Percentiles rank a stretch among this genome's conserved stretches.
phyloP scores from a whole-genome alignment of 768 basidiomycete species.

The Leccinum ochraceum region DNA sequence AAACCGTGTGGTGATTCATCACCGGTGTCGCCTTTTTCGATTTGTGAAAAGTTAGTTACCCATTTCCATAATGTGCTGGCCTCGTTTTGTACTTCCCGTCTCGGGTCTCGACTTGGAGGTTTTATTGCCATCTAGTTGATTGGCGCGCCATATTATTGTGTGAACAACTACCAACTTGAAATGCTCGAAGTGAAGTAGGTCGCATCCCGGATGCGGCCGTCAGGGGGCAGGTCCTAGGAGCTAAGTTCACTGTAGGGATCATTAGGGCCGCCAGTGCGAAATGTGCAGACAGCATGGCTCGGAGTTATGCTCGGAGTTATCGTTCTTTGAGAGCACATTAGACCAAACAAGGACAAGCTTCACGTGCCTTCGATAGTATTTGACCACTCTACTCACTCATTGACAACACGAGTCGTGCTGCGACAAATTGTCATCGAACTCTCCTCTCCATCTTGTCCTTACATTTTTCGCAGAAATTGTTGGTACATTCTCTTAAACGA shows the following conservation, averaged over 20 bases:
- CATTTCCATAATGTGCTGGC: neutral
- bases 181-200: neutral
- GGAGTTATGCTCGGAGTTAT: no score
- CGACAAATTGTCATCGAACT: no score
- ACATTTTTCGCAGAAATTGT: no score
- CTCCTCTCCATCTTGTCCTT: no score
- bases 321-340: no score
- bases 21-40: neutral
- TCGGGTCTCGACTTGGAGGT: neutral
- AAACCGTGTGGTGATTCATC: constrained; percentile 6
- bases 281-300: no score
- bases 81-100: neutral
- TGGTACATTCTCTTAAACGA: no score
- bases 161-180: neutral
- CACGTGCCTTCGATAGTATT: no score
- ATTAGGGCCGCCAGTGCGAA: no score
- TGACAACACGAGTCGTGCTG: no score
- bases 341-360: no score
- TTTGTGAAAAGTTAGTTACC: constrained; percentile 3
- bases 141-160: neutral
- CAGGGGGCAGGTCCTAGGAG: neutral
- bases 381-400: no score
- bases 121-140: neutral
- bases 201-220: neutral
- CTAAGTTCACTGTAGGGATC: neutral